Percentiles rank a stretch among this genome's conserved stretches.
Evolutionary conservation across 306 rosid genomes (phyloP).

Genomic region (Prunus dulcis): DNA sequence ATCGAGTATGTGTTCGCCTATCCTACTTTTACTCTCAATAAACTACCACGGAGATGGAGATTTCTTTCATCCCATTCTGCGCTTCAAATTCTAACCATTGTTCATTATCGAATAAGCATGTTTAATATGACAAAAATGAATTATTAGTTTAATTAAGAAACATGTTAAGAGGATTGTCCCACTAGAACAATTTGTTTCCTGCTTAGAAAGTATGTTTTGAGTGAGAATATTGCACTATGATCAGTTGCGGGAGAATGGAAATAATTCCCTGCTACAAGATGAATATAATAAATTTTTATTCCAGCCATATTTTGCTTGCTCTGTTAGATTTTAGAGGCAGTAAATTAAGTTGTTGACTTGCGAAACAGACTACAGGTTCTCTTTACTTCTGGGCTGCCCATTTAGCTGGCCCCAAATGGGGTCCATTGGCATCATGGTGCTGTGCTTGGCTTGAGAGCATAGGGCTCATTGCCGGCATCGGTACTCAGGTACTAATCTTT

Average conservation of each 20-base stretch:
- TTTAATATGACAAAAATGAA: not conserved
- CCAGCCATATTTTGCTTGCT: no score
- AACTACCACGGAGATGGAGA: not conserved
- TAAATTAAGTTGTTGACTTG: no score
- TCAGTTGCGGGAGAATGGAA: not conserved
- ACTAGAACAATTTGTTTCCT: no score
- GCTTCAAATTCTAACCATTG: not conserved
- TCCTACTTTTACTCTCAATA: not conserved
- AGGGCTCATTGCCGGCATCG: slow-evolving; percentile 81
- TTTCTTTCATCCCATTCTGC: not conserved
- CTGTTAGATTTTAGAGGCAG: no score
- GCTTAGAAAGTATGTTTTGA: not conserved
- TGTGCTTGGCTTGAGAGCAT: slow-evolving; percentile 93
- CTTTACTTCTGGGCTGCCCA: slow-evolving; percentile 97
- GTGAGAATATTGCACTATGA: not conserved
- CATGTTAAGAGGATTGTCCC: no score
- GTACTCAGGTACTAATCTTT: slow-evolving; percentile 63
- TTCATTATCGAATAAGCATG: not conserved
- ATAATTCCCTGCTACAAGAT: no score
- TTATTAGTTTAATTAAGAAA: not conserved
- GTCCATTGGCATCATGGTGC: slow-evolving; percentile 92
- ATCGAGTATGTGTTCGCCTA: not conserved
- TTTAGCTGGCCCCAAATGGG: slow-evolving; percentile 89
- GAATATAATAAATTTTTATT: no score
- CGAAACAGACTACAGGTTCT: slow-evolving; percentile 79